Evolutionary conservation across 129 eudicot genomes (phyloP).

Genomic region (Flaveria linearis): DNA sequence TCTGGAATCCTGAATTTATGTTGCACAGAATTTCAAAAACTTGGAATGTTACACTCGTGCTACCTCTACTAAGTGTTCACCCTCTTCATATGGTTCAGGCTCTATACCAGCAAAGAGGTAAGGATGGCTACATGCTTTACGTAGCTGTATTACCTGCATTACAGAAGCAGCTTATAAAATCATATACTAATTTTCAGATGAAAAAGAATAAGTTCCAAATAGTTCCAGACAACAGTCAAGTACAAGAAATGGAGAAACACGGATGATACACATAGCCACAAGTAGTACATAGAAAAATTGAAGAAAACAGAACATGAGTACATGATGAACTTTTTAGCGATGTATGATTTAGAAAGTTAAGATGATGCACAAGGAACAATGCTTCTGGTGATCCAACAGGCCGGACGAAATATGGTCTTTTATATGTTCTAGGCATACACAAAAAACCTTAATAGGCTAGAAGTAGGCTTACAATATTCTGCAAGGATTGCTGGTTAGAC

Average conservation of each 20-base stretch:
- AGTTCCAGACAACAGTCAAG: too few species aligned
- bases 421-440: constrained; percentile 6
- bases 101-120: constrained; percentile 97
- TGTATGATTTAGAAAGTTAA: not conserved
- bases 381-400: not conserved
- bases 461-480: constrained; percentile 70
- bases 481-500: constrained; percentile 69
- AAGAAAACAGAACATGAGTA: not conserved
- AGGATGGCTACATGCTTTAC: constrained; percentile 99
- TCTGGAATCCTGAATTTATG: constrained; percentile 10
- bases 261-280: not conserved
- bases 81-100: constrained; percentile 99
- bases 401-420: not conserved
- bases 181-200: constrained; percentile 12
- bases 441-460: constrained; percentile 2
- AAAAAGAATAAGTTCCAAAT: not conserved
- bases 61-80: constrained; percentile 97
- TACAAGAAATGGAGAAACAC: too few species aligned
- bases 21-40: not conserved
- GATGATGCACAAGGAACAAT: not conserved
- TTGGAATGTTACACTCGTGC: constrained; percentile 13
- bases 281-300: constrained; percentile 3
- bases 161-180: constrained; percentile 3
- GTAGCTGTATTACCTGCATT: constrained; percentile 83
- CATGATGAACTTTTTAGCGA: not conserved